Conservation (phyloP, 139 green algal species). For the Volvox africanus region DNA sequence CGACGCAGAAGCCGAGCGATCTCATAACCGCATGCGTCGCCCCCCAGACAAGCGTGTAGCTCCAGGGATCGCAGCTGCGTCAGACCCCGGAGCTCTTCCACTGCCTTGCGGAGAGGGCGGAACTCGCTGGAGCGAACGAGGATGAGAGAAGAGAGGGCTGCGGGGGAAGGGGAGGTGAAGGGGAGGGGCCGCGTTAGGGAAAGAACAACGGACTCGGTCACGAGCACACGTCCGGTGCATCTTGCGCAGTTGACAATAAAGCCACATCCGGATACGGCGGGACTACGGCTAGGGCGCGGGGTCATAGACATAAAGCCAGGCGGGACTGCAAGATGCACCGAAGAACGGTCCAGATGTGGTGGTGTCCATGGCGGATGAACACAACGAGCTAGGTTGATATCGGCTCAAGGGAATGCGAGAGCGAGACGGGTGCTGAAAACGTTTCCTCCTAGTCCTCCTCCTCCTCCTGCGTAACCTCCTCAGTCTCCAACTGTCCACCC, state of each 20-base stretch:
- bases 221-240: too few relatives aligned
- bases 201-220: not conserved
- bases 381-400: too few relatives aligned
- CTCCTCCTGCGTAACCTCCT: not conserved
- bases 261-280: too few relatives aligned
- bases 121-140: constrained; percentile 43
- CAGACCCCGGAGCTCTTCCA: constrained; percentile 49
- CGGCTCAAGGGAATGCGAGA: too few relatives aligned
- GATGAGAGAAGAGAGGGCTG: constrained; percentile 30
- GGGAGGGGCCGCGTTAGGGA: not conserved
- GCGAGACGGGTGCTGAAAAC: not conserved
- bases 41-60: constrained; percentile 41
- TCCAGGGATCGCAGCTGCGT: constrained; percentile 39
- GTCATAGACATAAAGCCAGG: too few relatives aligned
- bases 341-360: too few relatives aligned
- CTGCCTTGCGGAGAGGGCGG: constrained; percentile 47
- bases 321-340: too few relatives aligned
- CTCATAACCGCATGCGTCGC: constrained; percentile 47
- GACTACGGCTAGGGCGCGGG: too few relatives aligned
- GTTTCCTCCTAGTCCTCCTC: not conserved
- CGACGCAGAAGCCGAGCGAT: constrained; percentile 49
- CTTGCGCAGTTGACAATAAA: too few relatives aligned
- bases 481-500: not conserved
- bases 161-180: not conserved
- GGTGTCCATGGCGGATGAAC: too few relatives aligned